Conservation (phyloP, 768 basidiomycete species). For the Paxillus ammoniavirescens region DNA sequence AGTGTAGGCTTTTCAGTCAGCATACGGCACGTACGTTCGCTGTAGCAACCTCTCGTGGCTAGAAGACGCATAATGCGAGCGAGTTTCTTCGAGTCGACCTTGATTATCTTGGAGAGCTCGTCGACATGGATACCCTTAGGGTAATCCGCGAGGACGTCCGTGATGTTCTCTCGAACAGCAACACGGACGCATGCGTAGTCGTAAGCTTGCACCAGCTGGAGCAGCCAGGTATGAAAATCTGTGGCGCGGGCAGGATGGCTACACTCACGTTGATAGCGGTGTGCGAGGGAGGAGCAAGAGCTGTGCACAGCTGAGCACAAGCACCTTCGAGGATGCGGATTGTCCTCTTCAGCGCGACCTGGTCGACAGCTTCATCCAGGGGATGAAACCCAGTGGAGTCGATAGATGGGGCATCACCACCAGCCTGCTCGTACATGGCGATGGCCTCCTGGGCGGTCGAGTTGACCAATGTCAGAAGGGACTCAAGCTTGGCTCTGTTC, state of each 20-base stretch:
- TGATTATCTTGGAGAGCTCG: constrained; percentile 23
- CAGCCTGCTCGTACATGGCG: constrained; percentile 30
- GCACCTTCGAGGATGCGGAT: constrained; percentile 4
- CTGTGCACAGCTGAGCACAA: constrained; percentile 3
- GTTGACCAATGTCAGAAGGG: constrained; percentile 31
- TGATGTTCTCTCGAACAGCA: constrained; percentile 25
- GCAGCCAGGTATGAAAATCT: not conserved
- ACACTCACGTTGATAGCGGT: constrained; percentile 30
- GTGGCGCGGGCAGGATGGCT: not conserved
- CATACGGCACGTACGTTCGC: constrained; percentile 26
- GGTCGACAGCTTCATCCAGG: not conserved
- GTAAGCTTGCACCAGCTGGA: constrained; percentile 25
- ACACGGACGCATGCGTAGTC: constrained; percentile 30
- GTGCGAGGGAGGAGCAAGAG: constrained; percentile 18
- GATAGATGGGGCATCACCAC: constrained; percentile 31
- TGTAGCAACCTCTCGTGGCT: constrained; percentile 29
- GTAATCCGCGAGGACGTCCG: constrained; percentile 25
- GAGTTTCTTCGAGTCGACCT: constrained; percentile 28
- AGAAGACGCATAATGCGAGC: constrained; percentile 30
- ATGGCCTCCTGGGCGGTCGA: constrained; percentile 32
- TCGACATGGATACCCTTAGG: constrained; percentile 32
- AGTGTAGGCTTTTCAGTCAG: not conserved
- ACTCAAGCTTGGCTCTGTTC: constrained; percentile 21
- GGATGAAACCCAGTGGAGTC: constrained; percentile 30
- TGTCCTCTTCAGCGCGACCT: not conserved